Evolutionary conservation across 2,329 filamentous ascomycete genomes (phyloP), one percentile per base, ranked within the genome.

Genomic region (Sporothrix protearum): DNA sequence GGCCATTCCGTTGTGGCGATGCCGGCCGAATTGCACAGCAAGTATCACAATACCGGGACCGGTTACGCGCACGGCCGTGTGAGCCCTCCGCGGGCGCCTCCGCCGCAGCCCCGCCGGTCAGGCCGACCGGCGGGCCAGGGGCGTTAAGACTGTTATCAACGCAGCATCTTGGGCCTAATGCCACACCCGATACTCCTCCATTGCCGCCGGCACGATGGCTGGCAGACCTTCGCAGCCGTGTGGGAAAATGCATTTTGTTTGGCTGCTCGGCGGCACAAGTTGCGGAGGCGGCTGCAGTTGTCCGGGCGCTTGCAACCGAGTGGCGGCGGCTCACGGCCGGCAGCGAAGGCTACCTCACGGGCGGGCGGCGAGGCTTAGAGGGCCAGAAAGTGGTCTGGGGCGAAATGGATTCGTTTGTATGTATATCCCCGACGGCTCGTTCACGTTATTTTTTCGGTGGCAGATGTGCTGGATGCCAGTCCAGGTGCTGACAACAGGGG

Each of bases 221-320:
- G 47, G 86, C 88, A 4, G 86, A 90, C 72, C 85, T 91, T 55
- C 91, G 89, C 77, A 77, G 82, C 16, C 86, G 92, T 22, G 82
- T 95, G 36, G 92, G 92, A 1, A 89, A 89, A 80, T 94, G 92
- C 78, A 87, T 95, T 75, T 87, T 85, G 73, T 95, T 93, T 77
- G 92, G 92, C 2, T 84, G 92, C 75, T 82, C 82, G n/a, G 79
- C 81, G 1, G 76, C 79, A 39, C 91, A 94, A 77, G 81, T 87
- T 3, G 76, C 80, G 7, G 84, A 87, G 67, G 90, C 89, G 0
- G 87, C 85, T 0, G 77, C 77, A 1, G 85, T 94, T n/a, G 77
- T 92, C 30, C 81, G 84, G 61, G 83, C 86, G 51, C 78, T 94
- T 28, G 85, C 87, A 1, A 80, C 78, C 9, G 88, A 93, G 74